Base-by-base conservation (phyloP, 2,329 filamentous ascomycete genomes). In the Metarhizium guizhouense region DNA sequence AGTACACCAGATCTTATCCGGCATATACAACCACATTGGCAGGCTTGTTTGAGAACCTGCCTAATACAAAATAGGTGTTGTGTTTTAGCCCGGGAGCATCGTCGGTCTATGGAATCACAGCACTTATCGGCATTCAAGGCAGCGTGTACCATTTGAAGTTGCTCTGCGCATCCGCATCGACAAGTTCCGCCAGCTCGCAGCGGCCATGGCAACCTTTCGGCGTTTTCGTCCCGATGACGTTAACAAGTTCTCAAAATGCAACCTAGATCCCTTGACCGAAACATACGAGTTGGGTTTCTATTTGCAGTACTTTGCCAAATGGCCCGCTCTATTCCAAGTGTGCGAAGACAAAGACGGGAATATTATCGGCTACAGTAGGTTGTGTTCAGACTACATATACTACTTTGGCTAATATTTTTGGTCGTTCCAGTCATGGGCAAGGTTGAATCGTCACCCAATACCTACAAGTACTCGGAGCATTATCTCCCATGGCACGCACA, bases 401-500 rank as follows among this genome's bases (percentile, higher is more conserved):
- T 54, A 57, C 51, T 36, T 55, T 61, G 60, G 57, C 70, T 69
- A 53, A 67, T 64, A 11, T 59, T 54, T 42, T 59, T 54, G 58
- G 56, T 51, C 48, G 59, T 53, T 58, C 89, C 61, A 96, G 92
- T 99, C 68, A 95, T 99, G 83, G 94, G 93, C 68, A 99, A 99
- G 76, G 82, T 95, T 58, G 93, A 97, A 76, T 86, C 90, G 60
- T 95, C 90, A 54, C 87, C 88, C 16, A 78, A 88, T 48, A 84
- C 85, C 54, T 82, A 88, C 69, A 80, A 83, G 57, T 84, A 84
- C 65, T 94, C 90, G 52, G 80, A 86, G 65, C 91, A 96, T 74
- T 95, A 95, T 74, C 86, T 96, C n/a, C 93, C 93, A n/a, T 97
- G 91, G 90, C 94, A 99, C 74, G 93, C 91, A 20, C 94, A 99